phyloP scores from a whole-genome alignment of 2,329 filamentous ascomycete genomes.

The Dryadomyces quercivorus region DNA sequence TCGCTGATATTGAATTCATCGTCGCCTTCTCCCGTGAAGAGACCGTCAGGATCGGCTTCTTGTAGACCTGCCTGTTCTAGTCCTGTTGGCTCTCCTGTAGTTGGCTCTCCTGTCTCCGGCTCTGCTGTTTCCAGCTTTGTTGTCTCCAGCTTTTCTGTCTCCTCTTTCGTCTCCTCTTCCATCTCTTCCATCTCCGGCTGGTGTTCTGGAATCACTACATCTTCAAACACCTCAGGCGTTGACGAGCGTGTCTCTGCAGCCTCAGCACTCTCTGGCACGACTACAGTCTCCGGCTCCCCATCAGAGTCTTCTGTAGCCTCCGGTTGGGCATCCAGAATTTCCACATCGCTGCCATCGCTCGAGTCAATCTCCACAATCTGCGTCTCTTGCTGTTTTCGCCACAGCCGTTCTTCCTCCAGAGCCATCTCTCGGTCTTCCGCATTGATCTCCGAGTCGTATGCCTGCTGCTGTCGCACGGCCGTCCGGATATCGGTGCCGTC shows the following conservation, averaged over 20 bases:
- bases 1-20: conserved; percentile 66
- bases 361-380: conserved; percentile 44
- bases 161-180: not conserved
- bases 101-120: too few relatives aligned
- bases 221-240: not conserved
- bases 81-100: not conserved
- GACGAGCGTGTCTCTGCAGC: not conserved
- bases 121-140: too few relatives aligned
- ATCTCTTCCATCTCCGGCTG: not conserved
- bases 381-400: conserved; percentile 28
- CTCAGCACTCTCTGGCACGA: not conserved
- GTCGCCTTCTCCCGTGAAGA: conserved; percentile 19
- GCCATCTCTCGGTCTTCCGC: conserved; percentile 49
- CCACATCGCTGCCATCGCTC: conserved; percentile 46
- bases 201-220: not conserved
- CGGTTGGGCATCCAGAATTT: conserved; percentile 35
- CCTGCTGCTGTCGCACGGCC: conserved; percentile 45
- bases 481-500: conserved; percentile 55
- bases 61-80: not conserved
- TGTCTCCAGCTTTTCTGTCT: not conserved
- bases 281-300: not conserved
- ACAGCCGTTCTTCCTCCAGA: conserved; percentile 39
- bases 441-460: conserved; percentile 45
- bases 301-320: not conserved
- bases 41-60: conserved; percentile 11